A percentile compares a stretch with the other conserved stretches of the same genome.
Evolutionary conservation across 2,329 filamentous ascomycete species (phyloP).

Genomic region (Apiospora phragmitis): DNA sequence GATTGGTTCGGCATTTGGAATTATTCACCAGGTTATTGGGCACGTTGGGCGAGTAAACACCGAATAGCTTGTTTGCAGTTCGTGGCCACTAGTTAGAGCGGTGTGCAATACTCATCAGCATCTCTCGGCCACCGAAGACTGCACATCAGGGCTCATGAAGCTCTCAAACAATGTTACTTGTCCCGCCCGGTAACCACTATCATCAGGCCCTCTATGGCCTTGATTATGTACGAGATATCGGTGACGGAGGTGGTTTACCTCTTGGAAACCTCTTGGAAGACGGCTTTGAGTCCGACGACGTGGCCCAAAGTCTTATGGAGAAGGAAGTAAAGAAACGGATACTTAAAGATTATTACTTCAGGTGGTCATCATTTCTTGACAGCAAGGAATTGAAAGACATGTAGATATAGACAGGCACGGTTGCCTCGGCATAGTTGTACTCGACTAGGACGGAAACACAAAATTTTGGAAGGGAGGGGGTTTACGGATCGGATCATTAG

Average conservation of each 20-base stretch:
- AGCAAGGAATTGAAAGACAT: conserved; percentile 7
- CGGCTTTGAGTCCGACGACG: not conserved
- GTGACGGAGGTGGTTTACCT: not conserved
- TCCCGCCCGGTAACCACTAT: not conserved
- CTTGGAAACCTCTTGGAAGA: not conserved
- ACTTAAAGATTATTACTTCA: not conserved
- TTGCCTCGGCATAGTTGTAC: conserved; percentile 8
- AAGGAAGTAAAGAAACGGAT: conserved; percentile 5
- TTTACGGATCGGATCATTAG: conserved; percentile 4
- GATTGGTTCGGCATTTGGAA: not conserved
- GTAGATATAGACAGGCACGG: conserved; percentile 13
- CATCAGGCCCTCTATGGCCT: not conserved
- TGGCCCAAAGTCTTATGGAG: not conserved
- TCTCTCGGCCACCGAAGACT: not conserved
- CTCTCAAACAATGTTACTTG: not conserved
- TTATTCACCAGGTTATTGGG: conserved; percentile 1
- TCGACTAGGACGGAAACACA: conserved; percentile 9
- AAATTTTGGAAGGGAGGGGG: conserved; percentile 9
- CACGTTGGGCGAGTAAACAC: not conserved
- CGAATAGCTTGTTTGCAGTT: not conserved
- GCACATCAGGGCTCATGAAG: not conserved
- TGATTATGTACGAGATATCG: not conserved
- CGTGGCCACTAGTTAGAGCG: not conserved
- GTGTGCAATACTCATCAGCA: not conserved
- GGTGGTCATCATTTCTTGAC: conserved; percentile 7